Conservation (phyloP, 2,329 filamentous ascomycete genomes). For the Fusarium lateritium region DNA sequence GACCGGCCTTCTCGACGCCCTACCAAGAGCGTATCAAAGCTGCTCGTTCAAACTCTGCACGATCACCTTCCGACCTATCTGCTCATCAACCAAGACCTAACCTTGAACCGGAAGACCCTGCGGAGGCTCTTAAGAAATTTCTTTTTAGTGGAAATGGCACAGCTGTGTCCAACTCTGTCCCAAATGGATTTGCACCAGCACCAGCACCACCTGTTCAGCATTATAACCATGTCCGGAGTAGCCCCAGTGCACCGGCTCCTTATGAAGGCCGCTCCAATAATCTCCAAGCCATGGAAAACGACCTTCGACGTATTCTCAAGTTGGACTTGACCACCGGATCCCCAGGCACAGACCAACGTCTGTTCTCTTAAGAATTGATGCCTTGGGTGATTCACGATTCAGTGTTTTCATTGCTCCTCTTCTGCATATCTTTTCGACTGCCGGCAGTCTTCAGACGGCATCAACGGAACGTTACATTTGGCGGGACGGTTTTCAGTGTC, state of each 20-base stretch:
- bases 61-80: slow-evolving; percentile 30
- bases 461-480: slow-evolving; percentile 41
- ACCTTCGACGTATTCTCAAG: slow-evolving; percentile 68
- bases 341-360: slow-evolving; percentile 41
- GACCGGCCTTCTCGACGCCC: slow-evolving; percentile 77
- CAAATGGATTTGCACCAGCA: slow-evolving; percentile 41
- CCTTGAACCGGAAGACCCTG: slow-evolving; percentile 50
- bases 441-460: slow-evolving; percentile 40
- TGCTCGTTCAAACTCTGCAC: slow-evolving; percentile 58
- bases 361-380: slow-evolving; percentile 46
- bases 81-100: slow-evolving; percentile 23
- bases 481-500: slow-evolving; percentile 29
- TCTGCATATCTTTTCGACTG: slow-evolving; percentile 47
- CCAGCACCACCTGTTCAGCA: slow-evolving; percentile 33
- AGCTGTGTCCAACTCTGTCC: slow-evolving; percentile 27
- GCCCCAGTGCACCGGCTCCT: slow-evolving; percentile 15
- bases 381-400: slow-evolving; percentile 35
- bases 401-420: slow-evolving; percentile 38
- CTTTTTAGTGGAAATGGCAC: slow-evolving; percentile 62
- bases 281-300: slow-evolving; percentile 67
- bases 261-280: slow-evolving; percentile 44
- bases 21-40: slow-evolving; percentile 74
- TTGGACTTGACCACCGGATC: slow-evolving; percentile 52
- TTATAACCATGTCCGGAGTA: slow-evolving; percentile 22
- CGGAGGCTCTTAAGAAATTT: slow-evolving; percentile 70